phyloP scores from a whole-genome alignment of 345 rosid genomes.

The Citrus mangshanensis region DNA sequence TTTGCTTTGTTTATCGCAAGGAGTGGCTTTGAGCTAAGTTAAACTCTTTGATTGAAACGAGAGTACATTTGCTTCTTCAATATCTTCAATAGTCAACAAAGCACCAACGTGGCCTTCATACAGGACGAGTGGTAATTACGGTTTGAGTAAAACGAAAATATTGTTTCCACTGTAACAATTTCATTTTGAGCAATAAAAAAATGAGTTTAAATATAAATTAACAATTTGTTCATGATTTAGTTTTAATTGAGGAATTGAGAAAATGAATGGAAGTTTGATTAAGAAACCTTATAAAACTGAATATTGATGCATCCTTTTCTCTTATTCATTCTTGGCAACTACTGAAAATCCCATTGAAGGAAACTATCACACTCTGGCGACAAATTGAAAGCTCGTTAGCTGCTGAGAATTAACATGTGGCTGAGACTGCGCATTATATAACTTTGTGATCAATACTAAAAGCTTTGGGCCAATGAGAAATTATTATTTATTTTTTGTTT shows the following conservation, averaged over 20 bases:
- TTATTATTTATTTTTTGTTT: not conserved
- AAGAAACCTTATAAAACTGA: not conserved
- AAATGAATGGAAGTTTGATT: not conserved
- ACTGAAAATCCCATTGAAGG: no score
- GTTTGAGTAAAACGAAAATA: slow-evolving; percentile 13
- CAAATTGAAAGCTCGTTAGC: not conserved
- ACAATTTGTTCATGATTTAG: not conserved
- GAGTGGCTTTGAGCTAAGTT: not conserved
- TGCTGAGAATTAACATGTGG: not conserved
- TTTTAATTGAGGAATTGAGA: not conserved
- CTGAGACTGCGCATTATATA: not conserved
- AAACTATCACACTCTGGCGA: not conserved
- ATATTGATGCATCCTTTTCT: not conserved
- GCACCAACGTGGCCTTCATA: not conserved
- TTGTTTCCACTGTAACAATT: not conserved
- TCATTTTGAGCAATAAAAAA: not conserved
- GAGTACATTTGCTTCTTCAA: not conserved
- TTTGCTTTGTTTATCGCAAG: not conserved
- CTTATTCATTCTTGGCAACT: not conserved
- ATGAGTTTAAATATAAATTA: not conserved
- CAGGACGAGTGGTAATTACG: not conserved
- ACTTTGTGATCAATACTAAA: not conserved
- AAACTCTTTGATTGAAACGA: not conserved
- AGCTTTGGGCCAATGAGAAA: not conserved
- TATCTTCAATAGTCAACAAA: slow-evolving; percentile 8